Percentiles rank a stretch among this genome's conserved stretches.
These are phyloP conservation scores for Galeopsis tetrahit DNA, from an alignment of 257 asterid genomes.

Conservation along the genomic window DNA sequence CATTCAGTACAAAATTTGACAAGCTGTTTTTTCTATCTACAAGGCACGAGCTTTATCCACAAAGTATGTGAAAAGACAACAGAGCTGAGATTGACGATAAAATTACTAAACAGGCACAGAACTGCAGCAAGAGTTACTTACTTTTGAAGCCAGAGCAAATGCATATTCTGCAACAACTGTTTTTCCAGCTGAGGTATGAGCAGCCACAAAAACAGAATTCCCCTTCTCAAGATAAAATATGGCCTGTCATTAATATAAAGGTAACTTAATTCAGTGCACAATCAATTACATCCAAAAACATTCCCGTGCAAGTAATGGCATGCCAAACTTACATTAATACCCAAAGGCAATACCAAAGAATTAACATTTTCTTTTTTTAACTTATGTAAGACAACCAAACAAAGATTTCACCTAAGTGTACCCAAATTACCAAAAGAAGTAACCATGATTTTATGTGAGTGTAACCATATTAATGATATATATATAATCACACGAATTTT, in stretches of 20 bases:
- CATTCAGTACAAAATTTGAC: no score
- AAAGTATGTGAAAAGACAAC: not conserved
- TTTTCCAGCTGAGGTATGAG: conserved; percentile 99
- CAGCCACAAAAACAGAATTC: conserved; percentile 98
- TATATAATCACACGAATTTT: not conserved
- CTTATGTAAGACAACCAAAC: not conserved
- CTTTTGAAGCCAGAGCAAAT: conserved; percentile 96
- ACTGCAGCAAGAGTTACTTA: conserved; percentile 39
- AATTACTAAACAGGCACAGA: conserved; percentile 29
- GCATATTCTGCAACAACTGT: conserved; percentile 99
- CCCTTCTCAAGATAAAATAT: conserved; percentile 94
- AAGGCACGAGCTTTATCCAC: not conserved
- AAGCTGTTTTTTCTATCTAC: not conserved
- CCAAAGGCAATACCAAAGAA: conserved; percentile 14
- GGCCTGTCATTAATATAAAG: conserved; percentile 63
- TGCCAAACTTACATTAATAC: conserved; percentile 4
- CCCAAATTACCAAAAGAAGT: not conserved
- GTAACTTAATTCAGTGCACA: conserved; percentile 26
- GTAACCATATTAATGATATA: conserved; percentile 21
- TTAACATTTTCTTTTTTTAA: not conserved
- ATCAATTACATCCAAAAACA: conserved; percentile 21
- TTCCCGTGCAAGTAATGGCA: conserved; percentile 13
- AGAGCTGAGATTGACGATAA: not conserved
- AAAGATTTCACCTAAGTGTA: not conserved
- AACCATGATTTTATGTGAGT: not conserved